A percentile compares a stretch with the other conserved stretches of the same genome.
Evolutionary conservation across 1,139 yeast species (phyloP).

Genomic region (Hansenula sp.): DNA sequence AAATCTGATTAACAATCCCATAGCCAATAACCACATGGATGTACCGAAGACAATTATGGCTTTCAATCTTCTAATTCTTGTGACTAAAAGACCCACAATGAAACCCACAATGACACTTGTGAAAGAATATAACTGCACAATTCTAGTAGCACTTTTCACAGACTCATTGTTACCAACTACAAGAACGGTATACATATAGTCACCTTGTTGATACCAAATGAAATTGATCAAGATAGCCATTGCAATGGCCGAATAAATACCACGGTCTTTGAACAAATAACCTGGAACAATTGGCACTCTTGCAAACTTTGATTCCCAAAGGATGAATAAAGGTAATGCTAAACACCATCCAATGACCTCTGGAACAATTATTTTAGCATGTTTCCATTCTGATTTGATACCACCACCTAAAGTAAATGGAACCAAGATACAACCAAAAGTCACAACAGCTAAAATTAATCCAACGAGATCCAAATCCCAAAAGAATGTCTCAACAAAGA

Average conservation of each 20-base stretch:
- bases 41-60: slow-evolving; percentile 57
- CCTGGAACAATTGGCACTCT: slow-evolving; percentile 51
- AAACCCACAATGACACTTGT: slow-evolving; percentile 62
- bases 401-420: slow-evolving; percentile 65
- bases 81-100: slow-evolving; percentile 48
- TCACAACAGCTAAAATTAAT: slow-evolving; percentile 42
- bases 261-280: slow-evolving; percentile 52
- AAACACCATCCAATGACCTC: slow-evolving; percentile 53
- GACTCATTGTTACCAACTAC: slow-evolving; percentile 56
- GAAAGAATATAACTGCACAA: slow-evolving; percentile 58
- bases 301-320: slow-evolving; percentile 53
- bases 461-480: slow-evolving; percentile 60
- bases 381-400: slow-evolving; percentile 43
- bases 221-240: slow-evolving; percentile 54
- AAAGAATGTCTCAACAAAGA: slow-evolving; percentile 30
- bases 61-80: slow-evolving; percentile 49
- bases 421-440: slow-evolving; percentile 47
- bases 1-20: slow-evolving; percentile 52
- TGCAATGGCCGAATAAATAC: slow-evolving; percentile 54
- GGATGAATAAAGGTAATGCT: slow-evolving; percentile 44
- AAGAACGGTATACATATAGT: slow-evolving; percentile 59
- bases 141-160: slow-evolving; percentile 57
- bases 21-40: slow-evolving; percentile 46
- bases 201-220: slow-evolving; percentile 66
- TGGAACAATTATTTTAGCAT: slow-evolving; percentile 57